Evolutionary conservation across 208 protist genomes (phyloP), one percentile per base, ranked within the genome.

Genomic region (Trypanosomatidae sp.): DNA sequence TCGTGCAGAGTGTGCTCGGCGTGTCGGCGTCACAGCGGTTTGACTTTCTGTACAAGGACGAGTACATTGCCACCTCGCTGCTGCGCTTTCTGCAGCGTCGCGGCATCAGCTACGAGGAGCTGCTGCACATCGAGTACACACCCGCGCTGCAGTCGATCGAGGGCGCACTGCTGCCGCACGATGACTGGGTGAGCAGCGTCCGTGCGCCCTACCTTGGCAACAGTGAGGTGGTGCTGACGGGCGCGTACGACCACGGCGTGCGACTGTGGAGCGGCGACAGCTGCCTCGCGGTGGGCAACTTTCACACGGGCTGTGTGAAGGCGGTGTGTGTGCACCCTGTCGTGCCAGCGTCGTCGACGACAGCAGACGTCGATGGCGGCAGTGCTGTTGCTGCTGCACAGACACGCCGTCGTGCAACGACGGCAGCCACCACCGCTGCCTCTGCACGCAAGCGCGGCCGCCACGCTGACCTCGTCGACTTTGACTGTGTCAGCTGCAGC

Each of bases 101-200:
- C 39, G 68, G 63, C 15, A 64, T 88, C 51, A 86, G 76, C 55
- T 66, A 66, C 18, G 83, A 92, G 61, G 75, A 80, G 41, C 47
- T 87, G 26, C 69, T 92, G 8, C 70, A 70, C 45, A 69, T 92
- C 33, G 83, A 92, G 66, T 92, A 92, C 55, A 92, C 74, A 0
- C 83, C 83, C 4, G 66, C 77, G 0, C 49, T 92, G 28, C 66
- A 79, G 53, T 70, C 73, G 0, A 76, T 86, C 45, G 82, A 91
- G 43, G 74, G 82, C n/a, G 57, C 65, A 11, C 59, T 84, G 24
- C 63, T 87, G 16, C 82, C 82, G 3, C 82, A 91, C 61, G 82
- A 91, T 48, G 82, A 91, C 55, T 91, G 82, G 82, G 82, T 91
- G 15, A 86, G 74, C 58, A 73, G 52, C 35, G 73, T 91, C 30